Conservation (phyloP, 495 filamentous ascomycete species). For the Niebla homalea region DNA sequence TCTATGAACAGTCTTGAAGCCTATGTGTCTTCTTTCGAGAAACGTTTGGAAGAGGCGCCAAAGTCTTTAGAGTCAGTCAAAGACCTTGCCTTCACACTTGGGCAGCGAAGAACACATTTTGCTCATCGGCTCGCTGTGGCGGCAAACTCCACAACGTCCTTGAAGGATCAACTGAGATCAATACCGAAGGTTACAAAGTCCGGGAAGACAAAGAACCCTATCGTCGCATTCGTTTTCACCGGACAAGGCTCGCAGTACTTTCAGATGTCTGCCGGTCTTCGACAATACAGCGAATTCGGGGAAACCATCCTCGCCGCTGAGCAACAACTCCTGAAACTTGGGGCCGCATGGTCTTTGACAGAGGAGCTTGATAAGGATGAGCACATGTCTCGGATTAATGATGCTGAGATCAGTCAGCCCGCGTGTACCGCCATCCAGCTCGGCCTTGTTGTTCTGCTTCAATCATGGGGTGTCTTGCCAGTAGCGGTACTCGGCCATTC, state of each 20-base stretch:
- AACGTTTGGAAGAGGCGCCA: no score
- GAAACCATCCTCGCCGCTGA: not conserved
- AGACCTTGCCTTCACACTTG: not conserved
- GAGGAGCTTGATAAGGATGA: not conserved
- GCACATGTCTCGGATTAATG: slow-evolving; percentile 7
- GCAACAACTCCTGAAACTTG: not conserved
- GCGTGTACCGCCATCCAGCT: not conserved
- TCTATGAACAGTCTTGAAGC: no score
- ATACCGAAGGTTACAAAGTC: not conserved
- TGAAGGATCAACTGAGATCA: not conserved
- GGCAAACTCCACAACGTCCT: not conserved
- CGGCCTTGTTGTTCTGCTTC: not conserved
- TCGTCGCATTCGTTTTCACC: slow-evolving; percentile 25
- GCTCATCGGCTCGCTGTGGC: not conserved
- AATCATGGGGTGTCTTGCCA: slow-evolving; percentile 10
- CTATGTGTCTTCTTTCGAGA: no score
- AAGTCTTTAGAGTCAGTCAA: not conserved
- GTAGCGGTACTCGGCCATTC: slow-evolving; percentile 18
- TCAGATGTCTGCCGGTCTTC: slow-evolving; percentile 40
- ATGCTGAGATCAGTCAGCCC: not conserved
- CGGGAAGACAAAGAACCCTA: not conserved
- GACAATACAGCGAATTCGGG: slow-evolving; percentile 14
- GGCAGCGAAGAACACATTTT: not conserved
- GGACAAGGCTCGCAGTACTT: slow-evolving; percentile 60
- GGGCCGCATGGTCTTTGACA: not conserved